These are phyloP conservation scores for Tothia fuscella DNA, from an alignment of 2,329 filamentous ascomycete genomes.

Conservation along the genomic window DNA sequence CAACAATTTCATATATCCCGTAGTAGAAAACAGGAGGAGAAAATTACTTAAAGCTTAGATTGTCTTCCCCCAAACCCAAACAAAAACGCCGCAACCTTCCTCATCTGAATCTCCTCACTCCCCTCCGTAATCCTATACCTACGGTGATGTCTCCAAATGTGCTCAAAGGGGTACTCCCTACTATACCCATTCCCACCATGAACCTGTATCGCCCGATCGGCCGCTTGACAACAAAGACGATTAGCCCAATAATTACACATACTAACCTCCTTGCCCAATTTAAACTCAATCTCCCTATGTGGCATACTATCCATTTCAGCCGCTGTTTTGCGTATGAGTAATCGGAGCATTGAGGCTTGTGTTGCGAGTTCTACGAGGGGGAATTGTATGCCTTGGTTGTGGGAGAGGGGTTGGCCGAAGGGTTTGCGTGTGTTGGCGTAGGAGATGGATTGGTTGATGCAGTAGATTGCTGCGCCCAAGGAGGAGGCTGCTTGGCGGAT, in stretches of 20 bases:
- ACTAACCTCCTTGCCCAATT: slow-evolving; percentile 48
- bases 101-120: slow-evolving; percentile 54
- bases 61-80: slow-evolving; percentile 35
- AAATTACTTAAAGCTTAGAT: slow-evolving; percentile 2
- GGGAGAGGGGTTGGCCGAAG: slow-evolving; percentile 44
- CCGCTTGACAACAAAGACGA: slow-evolving; percentile 46
- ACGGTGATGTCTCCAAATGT: slow-evolving; percentile 53
- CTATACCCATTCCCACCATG: slow-evolving; percentile 49
- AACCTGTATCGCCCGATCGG: slow-evolving; percentile 51
- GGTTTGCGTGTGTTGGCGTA: slow-evolving; percentile 44
- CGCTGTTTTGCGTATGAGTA: slow-evolving; percentile 50
- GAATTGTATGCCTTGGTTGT: slow-evolving; percentile 53
- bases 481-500: slow-evolving; percentile 52
- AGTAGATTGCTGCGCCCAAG: slow-evolving; percentile 47
- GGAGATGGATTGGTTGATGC: slow-evolving; percentile 43
- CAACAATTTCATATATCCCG: no score
- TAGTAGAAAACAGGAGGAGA: no score
- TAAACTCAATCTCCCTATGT: slow-evolving; percentile 43
- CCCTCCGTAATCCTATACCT: slow-evolving; percentile 53
- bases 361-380: slow-evolving; percentile 51
- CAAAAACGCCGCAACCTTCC: slow-evolving; percentile 49
- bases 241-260: slow-evolving; percentile 60
- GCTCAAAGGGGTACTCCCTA: slow-evolving; percentile 48
- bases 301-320: slow-evolving; percentile 48
- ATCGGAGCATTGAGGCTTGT: slow-evolving; percentile 49